Conservation (phyloP, 1,284 basidiomycete species). For the Sporisorium graminicola region DNA sequence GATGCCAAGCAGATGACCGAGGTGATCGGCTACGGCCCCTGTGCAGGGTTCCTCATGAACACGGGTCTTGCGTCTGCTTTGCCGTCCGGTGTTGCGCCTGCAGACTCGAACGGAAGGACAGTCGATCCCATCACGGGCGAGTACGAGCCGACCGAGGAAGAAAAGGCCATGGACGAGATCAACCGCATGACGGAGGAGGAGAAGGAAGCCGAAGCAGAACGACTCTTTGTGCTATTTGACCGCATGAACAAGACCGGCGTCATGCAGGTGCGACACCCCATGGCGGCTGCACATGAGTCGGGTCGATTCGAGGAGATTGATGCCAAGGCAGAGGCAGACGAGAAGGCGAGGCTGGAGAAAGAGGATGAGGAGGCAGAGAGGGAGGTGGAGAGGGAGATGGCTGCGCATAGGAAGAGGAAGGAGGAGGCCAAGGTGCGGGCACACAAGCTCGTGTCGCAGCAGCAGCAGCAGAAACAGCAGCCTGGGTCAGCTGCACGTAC, state of each 20-base stretch:
- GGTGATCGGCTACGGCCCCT: slow-evolving; percentile 61
- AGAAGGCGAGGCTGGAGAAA: slow-evolving; percentile 19
- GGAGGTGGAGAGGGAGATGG: slow-evolving; percentile 44
- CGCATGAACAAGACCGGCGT: slow-evolving; percentile 58
- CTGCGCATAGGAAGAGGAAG: slow-evolving; percentile 30
- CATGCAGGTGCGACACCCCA: slow-evolving; percentile 53
- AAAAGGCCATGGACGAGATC: slow-evolving; percentile 42
- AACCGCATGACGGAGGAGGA: slow-evolving; percentile 56
- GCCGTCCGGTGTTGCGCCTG: slow-evolving; percentile 17
- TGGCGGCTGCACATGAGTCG: slow-evolving; percentile 32
- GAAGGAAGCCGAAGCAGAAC: slow-evolving; percentile 61
- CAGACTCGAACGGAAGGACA: slow-evolving; percentile 20
- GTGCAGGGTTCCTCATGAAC: slow-evolving; percentile 60
- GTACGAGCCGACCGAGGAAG: slow-evolving; percentile 45
- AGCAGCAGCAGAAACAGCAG: slow-evolving; percentile 2
- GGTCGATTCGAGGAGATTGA: slow-evolving; percentile 53
- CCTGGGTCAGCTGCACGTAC: not conserved
- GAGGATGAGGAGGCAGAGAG: slow-evolving; percentile 47
- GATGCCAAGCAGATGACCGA: slow-evolving; percentile 48
- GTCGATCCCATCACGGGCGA: slow-evolving; percentile 62
- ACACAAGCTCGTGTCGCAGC: slow-evolving; percentile 13
- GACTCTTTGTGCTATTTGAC: slow-evolving; percentile 61
- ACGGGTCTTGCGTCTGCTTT: slow-evolving; percentile 44
- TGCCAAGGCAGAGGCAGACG: slow-evolving; percentile 21
- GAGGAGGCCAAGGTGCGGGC: slow-evolving; percentile 33